Evolutionary conservation across 1,139 yeast genomes (phyloP), one percentile per base, ranked within the genome.

Genomic region (Geotrichum fermentans): DNA sequence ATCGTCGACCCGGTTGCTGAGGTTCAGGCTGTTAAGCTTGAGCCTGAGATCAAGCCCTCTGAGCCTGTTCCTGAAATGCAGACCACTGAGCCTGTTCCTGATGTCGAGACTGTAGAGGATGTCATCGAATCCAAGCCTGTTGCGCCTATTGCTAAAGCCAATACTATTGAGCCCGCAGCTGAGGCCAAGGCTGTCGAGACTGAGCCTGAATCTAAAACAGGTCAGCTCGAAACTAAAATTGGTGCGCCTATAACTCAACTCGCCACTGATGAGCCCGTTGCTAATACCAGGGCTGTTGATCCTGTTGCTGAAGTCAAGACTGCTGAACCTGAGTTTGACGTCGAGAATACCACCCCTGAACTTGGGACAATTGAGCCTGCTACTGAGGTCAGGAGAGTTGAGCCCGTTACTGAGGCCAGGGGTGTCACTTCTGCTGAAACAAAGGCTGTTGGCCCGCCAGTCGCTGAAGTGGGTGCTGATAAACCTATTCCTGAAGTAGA

Each of bases 1-100:
- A 22, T 22, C n/a, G 32, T 4, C 13, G 40, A 20, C 28, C 28
- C 40, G 34, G 50, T n/a, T 18, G 29, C 24, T 40, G 32, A 20
- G 7, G 47, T 37, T 32, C 34, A 22, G 20, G 26, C 40, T 20
- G 52, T 50, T 13, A 34, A 39, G 29, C 42, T 22, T 34, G 50
- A 34, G n/a, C 17, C 38, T 30, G 51, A 16, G 1, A 17, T 30
- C n/a, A 34, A 48, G 8, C 24, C 41, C 13, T 32, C 44, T 33
- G 34, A 33, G n/a, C n/a, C n/a, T n/a, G n/a, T n/a, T n/a, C n/a
- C n/a, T 17, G 33, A 21, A 11, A 11, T 13, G 5, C 22, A 18
- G 6, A 11, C 5, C 10, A 8, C 24, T 35, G 26, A 17, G 26
- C 14, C 39, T 17, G 14, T 17, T 14, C 6, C 39, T 4, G 26